Base-by-base conservation (phyloP, 202 grass and related monocot genomes). In the Elaeis oleifera region DNA sequence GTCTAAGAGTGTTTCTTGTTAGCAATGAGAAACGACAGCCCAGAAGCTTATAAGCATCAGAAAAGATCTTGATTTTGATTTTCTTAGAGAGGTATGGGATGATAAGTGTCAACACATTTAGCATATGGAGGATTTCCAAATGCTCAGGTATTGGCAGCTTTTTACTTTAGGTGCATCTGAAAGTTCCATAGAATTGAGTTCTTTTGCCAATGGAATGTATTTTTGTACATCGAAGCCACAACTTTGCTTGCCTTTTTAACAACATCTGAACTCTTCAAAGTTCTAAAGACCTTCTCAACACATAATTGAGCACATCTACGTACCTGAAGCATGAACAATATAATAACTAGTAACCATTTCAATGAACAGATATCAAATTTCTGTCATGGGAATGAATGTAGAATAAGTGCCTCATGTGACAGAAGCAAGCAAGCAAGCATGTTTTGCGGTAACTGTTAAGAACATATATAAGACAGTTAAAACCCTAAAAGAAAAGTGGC, bases 251-350 rank as follows among this genome's bases (percentile, higher is more conserved):
- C 81, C 75, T 84, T 89, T 77, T 85, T 96, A 50, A 62, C 72
- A 73, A 63, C 76, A 5, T 61, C 64, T 53, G 65, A 79, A 51
- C 52, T 68, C 52, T 79, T 79, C 78, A 96, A 54, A 67, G 70
- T 69, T 31, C 49, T 64, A 72, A 96, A 96, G 21, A 85, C 61
- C 65, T 81, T 90, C 61, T 85, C 81, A 3, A 79, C 79, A 16
- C 77, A 79, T 68, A 85, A 76, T 69, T 91, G 92, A 3, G 87
- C 92, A 58, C 84, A 84, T 74, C 80, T 96, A 24, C 92, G 71
- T 44, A 96, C 92, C 92, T 96, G 71, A 49, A 67, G 68, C 51
- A 32, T 58, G 55, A 56, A 23, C 9, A 56, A 44, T 23, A 36
- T 3, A 14, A 44, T 44, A 21, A 63, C 27, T 48, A 3, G 11